Percentiles rank a stretch among this genome's conserved stretches.
These are phyloP conservation scores for Ascodesmis nigricans DNA, from an alignment of 495 filamentous ascomycete genomes.

Conservation along the genomic window DNA sequence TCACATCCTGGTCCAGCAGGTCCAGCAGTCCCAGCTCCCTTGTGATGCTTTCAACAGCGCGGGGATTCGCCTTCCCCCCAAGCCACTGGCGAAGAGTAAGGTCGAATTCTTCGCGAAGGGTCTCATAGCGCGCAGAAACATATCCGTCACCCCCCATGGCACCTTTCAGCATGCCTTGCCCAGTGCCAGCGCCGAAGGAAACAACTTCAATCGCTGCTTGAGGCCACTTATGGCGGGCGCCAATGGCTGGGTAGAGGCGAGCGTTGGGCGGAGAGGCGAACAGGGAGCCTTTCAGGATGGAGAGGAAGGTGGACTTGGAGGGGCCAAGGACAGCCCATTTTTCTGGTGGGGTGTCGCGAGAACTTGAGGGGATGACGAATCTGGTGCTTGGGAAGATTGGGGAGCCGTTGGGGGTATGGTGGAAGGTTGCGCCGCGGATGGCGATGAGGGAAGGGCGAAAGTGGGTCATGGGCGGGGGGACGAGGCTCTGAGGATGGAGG, in stretches of 20 bases:
- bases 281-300: constrained; percentile 40
- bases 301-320: constrained; percentile 37
- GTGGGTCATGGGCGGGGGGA: no score
- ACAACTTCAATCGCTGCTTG: constrained; percentile 15
- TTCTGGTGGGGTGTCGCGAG: constrained; percentile 20
- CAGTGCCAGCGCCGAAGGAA: constrained; percentile 20
- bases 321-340: constrained; percentile 43
- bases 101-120: constrained; percentile 61
- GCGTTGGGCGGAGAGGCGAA: constrained; percentile 37
- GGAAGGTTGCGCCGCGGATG: constrained; percentile 17
- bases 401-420: constrained; percentile 5
- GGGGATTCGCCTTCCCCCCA: constrained; percentile 25
- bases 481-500: no score
- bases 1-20: constrained; percentile 55
- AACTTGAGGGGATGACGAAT: constrained; percentile 32
- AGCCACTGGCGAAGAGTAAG: constrained; percentile 64
- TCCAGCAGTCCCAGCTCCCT: constrained; percentile 38
- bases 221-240: constrained; percentile 14
- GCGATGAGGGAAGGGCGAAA: constrained; percentile 11
- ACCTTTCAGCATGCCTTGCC: constrained; percentile 21
- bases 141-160: constrained; percentile 49
- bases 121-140: constrained; percentile 83
- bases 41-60: constrained; percentile 36
- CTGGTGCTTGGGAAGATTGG: constrained; percentile 30
- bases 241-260: constrained; percentile 41